Conservation (phyloP, 257 asterid genomes). For the Salvia hispanica region DNA sequence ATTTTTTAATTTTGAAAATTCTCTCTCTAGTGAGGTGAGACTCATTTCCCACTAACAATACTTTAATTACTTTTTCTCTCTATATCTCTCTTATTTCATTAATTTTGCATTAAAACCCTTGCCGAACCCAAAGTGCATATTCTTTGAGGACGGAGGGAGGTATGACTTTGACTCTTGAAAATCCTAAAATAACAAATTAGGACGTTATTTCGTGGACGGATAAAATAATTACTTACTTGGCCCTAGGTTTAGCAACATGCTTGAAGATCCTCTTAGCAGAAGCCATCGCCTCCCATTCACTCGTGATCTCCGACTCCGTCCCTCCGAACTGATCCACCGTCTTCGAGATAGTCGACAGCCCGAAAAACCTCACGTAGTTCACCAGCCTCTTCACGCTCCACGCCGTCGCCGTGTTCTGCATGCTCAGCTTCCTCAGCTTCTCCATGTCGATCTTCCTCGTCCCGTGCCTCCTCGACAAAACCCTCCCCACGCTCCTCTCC, state of each 20-base stretch:
- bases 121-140: too few species aligned
- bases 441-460: constrained; percentile 60
- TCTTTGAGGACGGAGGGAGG: too few species aligned
- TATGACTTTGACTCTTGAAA: too few species aligned
- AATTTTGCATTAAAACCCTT: too few species aligned
- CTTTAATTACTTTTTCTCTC: too few species aligned
- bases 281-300: constrained; percentile 57
- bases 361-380: constrained; percentile 55
- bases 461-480: constrained; percentile 34
- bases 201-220: too few species aligned
- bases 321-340: constrained; percentile 49
- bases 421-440: constrained; percentile 51
- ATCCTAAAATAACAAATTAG: neutral
- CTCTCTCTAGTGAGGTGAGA: too few species aligned
- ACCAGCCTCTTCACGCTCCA: constrained; percentile 62
- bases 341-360: constrained; percentile 53
- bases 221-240: constrained; percentile 44
- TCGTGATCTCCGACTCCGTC: constrained; percentile 45
- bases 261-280: constrained; percentile 60
- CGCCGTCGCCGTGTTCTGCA: constrained; percentile 48
- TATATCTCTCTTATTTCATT: too few species aligned
- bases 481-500: constrained; percentile 25
- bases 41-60: too few species aligned
- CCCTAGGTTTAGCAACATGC: constrained; percentile 61
- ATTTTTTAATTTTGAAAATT: too few species aligned